Evolutionary conservation across 805 yeast species (phyloP).

Genomic region (Blastobotrys peoriensis): DNA sequence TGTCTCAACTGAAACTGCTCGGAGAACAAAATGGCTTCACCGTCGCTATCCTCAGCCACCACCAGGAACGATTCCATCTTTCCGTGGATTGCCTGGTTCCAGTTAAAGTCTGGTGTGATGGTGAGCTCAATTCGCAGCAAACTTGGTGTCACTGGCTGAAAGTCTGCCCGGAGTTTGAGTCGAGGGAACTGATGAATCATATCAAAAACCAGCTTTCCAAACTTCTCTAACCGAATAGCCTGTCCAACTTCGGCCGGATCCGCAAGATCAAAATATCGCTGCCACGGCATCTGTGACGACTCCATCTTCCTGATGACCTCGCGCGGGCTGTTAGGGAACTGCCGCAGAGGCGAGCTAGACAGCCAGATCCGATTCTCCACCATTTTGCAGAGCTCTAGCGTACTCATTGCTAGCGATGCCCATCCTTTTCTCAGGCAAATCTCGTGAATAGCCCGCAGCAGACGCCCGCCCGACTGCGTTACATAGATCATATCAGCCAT

Average conservation of each 20-base stretch:
- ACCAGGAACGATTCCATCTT: conserved; percentile 59
- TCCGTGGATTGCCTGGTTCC: conserved; percentile 67
- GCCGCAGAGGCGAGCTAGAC: conserved; percentile 79
- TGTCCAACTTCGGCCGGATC: conserved; percentile 75
- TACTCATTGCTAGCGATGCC: conserved; percentile 53
- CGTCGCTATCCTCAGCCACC: conserved; percentile 77
- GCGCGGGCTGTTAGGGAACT: conserved; percentile 62
- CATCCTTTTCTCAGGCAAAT: conserved; percentile 64
- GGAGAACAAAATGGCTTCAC: conserved; percentile 60
- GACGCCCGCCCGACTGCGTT: conserved; percentile 87
- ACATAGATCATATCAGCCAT: conserved; percentile 90
- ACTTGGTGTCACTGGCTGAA: conserved; percentile 74
- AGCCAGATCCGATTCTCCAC: conserved; percentile 81
- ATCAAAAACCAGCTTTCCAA: conserved; percentile 49
- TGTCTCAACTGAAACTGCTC: conserved; percentile 50
- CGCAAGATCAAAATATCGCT: conserved; percentile 58
- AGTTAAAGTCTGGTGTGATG: conserved; percentile 65
- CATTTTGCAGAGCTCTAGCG: conserved; percentile 68
- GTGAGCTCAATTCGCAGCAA: conserved; percentile 61
- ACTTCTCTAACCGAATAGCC: conserved; percentile 65
- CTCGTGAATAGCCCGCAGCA: conserved; percentile 80
- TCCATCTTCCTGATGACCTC: conserved; percentile 68
- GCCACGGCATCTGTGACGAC: conserved; percentile 77
- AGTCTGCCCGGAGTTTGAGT: conserved; percentile 48
- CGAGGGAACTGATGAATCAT: conserved; percentile 69